Conservation (phyloP, 768 basidiomycete species). For the Suillus alpinus region DNA sequence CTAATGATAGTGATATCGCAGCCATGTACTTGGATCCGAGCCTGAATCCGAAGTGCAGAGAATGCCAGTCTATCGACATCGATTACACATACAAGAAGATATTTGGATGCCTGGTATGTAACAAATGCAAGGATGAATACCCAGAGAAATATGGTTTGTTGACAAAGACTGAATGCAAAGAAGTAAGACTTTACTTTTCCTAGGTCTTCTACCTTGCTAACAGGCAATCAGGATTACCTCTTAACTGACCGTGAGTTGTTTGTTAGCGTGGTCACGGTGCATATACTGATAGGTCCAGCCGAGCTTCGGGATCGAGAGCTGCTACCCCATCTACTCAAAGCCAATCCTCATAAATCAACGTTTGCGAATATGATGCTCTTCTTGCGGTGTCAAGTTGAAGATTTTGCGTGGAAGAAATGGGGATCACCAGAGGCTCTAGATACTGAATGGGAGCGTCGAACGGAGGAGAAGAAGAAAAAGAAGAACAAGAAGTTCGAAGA, state of each 20-base stretch:
- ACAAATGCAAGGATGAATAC: slow-evolving; percentile 82
- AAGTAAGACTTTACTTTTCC: slow-evolving; percentile 46
- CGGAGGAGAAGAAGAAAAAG: slow-evolving; percentile 81
- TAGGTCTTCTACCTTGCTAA: slow-evolving; percentile 2
- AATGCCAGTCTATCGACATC: slow-evolving; percentile 87
- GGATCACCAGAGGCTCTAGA: slow-evolving; percentile 90
- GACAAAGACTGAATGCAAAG: slow-evolving; percentile 98
- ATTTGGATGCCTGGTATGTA: slow-evolving; percentile 85
- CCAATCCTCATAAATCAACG: slow-evolving; percentile 92
- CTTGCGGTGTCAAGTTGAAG: slow-evolving; percentile 90
- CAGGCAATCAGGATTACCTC: slow-evolving; percentile 73
- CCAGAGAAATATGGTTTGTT: slow-evolving; percentile 93
- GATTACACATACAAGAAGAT: slow-evolving; percentile 80
- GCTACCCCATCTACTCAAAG: slow-evolving; percentile 90
- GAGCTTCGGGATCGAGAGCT: slow-evolving; percentile 90
- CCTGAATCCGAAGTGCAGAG: slow-evolving; percentile 78
- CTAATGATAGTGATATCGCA: slow-evolving; percentile 28
- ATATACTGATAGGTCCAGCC: slow-evolving; percentile 43
- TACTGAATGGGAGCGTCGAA: slow-evolving; percentile 77
- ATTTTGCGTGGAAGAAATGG: slow-evolving; percentile 98
- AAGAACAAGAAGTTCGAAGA: slow-evolving; percentile 96
- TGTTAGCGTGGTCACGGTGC: neutral
- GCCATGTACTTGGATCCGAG: slow-evolving; percentile 75
- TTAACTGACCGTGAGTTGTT: slow-evolving; percentile 79
- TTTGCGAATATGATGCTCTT: slow-evolving; percentile 99